Base-by-base conservation (phyloP, 163 green algal species). In the Scenedesmus sp. region DNA sequence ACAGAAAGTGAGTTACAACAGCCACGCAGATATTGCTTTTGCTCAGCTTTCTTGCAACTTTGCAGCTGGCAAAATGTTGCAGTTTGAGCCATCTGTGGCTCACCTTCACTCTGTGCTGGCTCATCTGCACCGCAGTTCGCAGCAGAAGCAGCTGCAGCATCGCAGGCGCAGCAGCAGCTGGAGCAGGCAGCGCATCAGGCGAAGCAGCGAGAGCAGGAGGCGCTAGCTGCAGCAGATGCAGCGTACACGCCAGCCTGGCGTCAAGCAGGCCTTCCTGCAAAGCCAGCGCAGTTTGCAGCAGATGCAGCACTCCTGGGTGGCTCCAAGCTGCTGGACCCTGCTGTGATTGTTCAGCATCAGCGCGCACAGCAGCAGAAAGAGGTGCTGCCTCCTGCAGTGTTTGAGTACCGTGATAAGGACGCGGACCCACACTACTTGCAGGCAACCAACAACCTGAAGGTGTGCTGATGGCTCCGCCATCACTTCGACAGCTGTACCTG, bases 201-300 rank as follows among this genome's bases (percentile, higher is more conserved):
- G 4, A 7, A 77, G 56, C 87, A 62, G 18, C 64, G 66, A 46
- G 87, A 91, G n/a, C 13, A 26, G 0, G 73, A 86, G 15, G 55
- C 56, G 15, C 87, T 91, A 5, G 87, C 87, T 60, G 87, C 55
- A 23, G 87, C 87, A 64, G 87, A 91, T 82, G 87, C 90, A 97
- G 95, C 95, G 3, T 97, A 96, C 94, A 97, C 95, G 0, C 94
- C 95, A 18, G 93, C 93, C 8, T 97, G 95, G 95, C 91, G 95
- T 0, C 91, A 93, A 26, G 90, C 93, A 82, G 95, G 95, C 1
- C 93, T 97, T 67, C 95, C 94, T 20, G 83, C 94, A 67, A 95
- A 96, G 86, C 90, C 95, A 7, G 95, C 94, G 0, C 94, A 94
- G 91, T 84, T 96, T 70, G 55, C 93, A 16, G 81, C 95, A 13